Evolutionary conservation across 306 rosid genomes (phyloP), one percentile per base, ranked within the genome.

Genomic region (Corylus heterophylla): DNA sequence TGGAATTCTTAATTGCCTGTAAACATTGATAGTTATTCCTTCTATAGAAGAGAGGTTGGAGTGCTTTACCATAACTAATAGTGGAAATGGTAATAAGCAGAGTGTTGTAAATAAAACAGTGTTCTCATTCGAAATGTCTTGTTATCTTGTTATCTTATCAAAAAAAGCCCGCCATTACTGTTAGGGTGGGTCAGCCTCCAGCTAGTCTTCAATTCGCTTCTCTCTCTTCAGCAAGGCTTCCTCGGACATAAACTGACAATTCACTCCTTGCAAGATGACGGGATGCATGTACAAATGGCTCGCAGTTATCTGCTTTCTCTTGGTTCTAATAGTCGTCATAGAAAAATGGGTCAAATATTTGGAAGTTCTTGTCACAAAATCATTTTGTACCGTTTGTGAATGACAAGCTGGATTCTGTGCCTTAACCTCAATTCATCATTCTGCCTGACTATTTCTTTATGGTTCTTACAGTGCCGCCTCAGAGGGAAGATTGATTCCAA

Each of bases 401-500:
- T 67, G 72, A 67, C 72, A 31, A 14, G 70, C 48, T 37, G 17
- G 48, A 35, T 31, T 67, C 12, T 67, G 49, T 39, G 50, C 72
- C 49, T 62, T 27, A 5, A 14, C 29, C 48, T 39, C 13, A 42
- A 39, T n/a, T 29, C 51, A 68, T 18, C 50, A 68, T 39, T 18
- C 16, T n/a, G 72, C 51, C 39, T 10, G 72, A 67, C 72, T 67
- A 42, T 37, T 31, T 85, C 54, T 87, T 78, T 17, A 31, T 80
- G 81, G 17, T 22, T 89, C 42, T 78, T 49, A 20, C 87, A 94
- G 98, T 89, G 92, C 83, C 98, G 98, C 73, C 94, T 94, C 54
- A 87, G 98, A 80, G 98, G 98, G 74, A 94, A 89, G 93, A 85
- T 94, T 71, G 98, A 94, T 87, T 94, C 98, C 75, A 94, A 89